Base-by-base conservation (phyloP, 2,329 filamentous ascomycete genomes). In the Fusarium hostae region DNA sequence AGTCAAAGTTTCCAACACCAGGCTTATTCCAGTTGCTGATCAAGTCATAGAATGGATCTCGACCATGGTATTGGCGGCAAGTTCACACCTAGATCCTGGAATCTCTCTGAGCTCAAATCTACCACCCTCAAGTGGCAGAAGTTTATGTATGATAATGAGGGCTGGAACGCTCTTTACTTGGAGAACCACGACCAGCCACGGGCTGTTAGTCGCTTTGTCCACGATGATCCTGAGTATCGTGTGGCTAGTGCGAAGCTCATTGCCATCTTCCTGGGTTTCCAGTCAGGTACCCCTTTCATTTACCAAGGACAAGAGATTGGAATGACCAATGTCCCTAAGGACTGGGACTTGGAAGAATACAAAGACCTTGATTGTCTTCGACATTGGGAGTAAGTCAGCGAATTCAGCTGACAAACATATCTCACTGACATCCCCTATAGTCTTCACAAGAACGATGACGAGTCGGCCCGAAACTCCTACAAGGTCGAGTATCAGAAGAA, bases 291-390 rank as follows among this genome's bases (percentile, higher is more conserved):
- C 0, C 83, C 89, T 0, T 92, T 90, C 75, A 81, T 92, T n/a
- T 92, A 91, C 76, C 90, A 92, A 77, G 90, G 90, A 16, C 89
- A 92, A 76, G 90, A 92, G 79, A 83, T 92, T 37, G 90, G 89
- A 22, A 91, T 91, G 87, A 83, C 85, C 37, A 92, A 92, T 73
- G 84, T 91, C 24, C 90, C 90, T 4, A 79, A 80, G 13, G 82
- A 85, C 8, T 92, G 91, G 89, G 81, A 81, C 2, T 88, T 92
- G 57, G 82, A 88, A 6, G 88, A 92, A 72, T 94, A 93, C 81
- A 89, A 90, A 77, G 92, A 94, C 69, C 84, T 94, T 41, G 87
- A 91, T 66, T 85, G 82, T 22, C 74, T 87, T n/a, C 87, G 85
- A 62, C 82, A 86, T 57, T 88, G 84, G 84, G 80, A 82, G 79